These are phyloP conservation scores for Ceratobasidium sp. DNA, from an alignment of 1,284 basidiomycete species.

Conservation along the genomic window DNA sequence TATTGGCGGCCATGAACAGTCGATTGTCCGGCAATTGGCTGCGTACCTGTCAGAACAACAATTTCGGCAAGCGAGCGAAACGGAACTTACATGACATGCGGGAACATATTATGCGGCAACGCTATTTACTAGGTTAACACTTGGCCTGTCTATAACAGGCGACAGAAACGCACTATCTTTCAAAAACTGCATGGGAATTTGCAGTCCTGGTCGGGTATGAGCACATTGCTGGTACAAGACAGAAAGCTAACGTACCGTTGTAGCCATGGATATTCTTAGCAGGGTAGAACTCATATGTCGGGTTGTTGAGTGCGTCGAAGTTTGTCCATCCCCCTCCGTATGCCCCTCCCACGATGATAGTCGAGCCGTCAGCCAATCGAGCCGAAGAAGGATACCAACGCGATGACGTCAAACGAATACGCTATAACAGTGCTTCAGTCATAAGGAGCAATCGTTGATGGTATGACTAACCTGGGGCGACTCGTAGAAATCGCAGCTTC, in stretches of 20 bases:
- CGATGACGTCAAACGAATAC: slow-evolving; percentile 72
- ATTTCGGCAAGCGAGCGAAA: background rate
- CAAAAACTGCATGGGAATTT: slow-evolving; percentile 43
- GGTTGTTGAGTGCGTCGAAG: slow-evolving; percentile 62
- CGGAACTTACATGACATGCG: background rate
- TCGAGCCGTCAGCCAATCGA: slow-evolving; percentile 74
- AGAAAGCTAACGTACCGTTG: slow-evolving; percentile 38
- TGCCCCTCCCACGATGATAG: slow-evolving; percentile 81
- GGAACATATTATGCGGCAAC: too few relatives aligned
- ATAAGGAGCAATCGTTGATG: too few relatives aligned
- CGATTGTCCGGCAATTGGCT: slow-evolving; percentile 40
- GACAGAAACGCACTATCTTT: slow-evolving; percentile 42
- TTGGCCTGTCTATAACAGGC: too few relatives aligned
- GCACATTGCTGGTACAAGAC: background rate
- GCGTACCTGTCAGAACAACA: background rate
- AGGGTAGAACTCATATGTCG: slow-evolving; percentile 46
- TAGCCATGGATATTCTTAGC: too few relatives aligned
- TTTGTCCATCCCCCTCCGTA: slow-evolving; percentile 83
- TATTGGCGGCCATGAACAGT: slow-evolving; percentile 46
- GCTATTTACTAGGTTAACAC: too few relatives aligned
- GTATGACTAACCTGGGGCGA: slow-evolving; percentile 56
- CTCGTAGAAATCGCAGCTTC: slow-evolving; percentile 67
- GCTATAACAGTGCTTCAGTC: slow-evolving; percentile 48
- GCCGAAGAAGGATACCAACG: slow-evolving; percentile 79
- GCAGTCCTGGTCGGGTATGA: slow-evolving; percentile 4